These are phyloP conservation scores for Vitis hybrid DNA, from an alignment of 177 flowering plant genomes.

Conservation along the genomic window DNA sequence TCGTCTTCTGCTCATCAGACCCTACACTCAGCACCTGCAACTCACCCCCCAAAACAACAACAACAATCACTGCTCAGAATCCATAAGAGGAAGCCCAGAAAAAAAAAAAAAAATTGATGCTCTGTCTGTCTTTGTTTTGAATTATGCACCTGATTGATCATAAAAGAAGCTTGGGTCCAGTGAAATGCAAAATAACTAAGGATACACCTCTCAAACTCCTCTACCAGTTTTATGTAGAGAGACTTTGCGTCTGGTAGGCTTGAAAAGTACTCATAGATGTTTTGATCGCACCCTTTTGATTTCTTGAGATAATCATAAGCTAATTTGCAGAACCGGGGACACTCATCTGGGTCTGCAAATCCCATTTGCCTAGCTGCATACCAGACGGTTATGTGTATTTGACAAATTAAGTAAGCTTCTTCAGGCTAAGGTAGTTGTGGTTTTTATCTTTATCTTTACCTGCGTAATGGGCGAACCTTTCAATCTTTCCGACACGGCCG, in stretches of 20 bases:
- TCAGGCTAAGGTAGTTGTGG: background rate
- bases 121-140: background rate
- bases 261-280: constrained; percentile 48
- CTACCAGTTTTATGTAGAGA: constrained; percentile 57
- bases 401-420: background rate
- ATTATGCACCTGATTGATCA: constrained; percentile 63
- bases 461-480: constrained; percentile 70
- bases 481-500: constrained; percentile 49
- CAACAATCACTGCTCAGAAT: background rate
- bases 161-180: constrained; percentile 63
- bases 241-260: constrained; percentile 43
- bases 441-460: constrained; percentile 36
- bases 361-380: constrained; percentile 83
- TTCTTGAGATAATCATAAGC: constrained; percentile 66
- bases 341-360: constrained; percentile 54
- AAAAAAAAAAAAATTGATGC: too few relatives aligned
- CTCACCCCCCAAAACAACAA: background rate
- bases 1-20: constrained; percentile 40
- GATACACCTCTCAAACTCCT: constrained; percentile 81
- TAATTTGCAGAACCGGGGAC: constrained; percentile 57
- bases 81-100: background rate
- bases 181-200: constrained; percentile 80
- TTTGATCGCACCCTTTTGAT: constrained; percentile 52
- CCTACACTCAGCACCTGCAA: constrained; percentile 60
- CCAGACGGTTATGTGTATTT: background rate